Percentiles rank a stretch among this genome's conserved stretches.
Conservation (phyloP, 2,329 filamentous ascomycete species). For the Sporothrix pallida region DNA sequence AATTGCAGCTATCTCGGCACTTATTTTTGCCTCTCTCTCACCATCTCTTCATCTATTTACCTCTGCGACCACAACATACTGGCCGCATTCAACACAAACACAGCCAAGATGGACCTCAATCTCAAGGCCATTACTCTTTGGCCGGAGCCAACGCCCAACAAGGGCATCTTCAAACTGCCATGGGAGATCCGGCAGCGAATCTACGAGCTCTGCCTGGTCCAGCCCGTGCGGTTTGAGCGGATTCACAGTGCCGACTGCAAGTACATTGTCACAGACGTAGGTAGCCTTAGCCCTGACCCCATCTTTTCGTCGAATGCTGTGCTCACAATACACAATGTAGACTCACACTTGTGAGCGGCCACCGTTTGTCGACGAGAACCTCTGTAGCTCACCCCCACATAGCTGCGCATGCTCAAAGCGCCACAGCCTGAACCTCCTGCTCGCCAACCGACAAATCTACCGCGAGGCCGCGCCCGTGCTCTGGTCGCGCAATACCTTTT, state of each 20-base stretch:
- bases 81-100: not conserved
- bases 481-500: slow-evolving; percentile 36
- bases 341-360: slow-evolving; percentile 23
- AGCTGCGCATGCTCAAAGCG: slow-evolving; percentile 33
- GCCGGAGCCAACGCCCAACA: not conserved
- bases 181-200: slow-evolving; percentile 33
- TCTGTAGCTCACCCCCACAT: not conserved
- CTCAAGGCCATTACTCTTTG: not conserved
- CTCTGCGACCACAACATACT: not conserved
- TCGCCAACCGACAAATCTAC: slow-evolving; percentile 34
- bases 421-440: slow-evolving; percentile 34
- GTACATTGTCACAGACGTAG: not conserved
- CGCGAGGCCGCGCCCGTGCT: slow-evolving; percentile 36
- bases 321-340: not conserved
- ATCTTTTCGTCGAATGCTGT: not conserved
- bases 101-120: not conserved
- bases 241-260: slow-evolving; percentile 17
- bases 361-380: slow-evolving; percentile 22
- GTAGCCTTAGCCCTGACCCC: not conserved
- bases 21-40: not conserved
- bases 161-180: slow-evolving; percentile 31
- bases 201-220: slow-evolving; percentile 33
- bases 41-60: not conserved
- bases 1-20: not conserved
- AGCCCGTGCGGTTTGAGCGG: slow-evolving; percentile 29